These are phyloP conservation scores for Stereocaulon alpinum DNA, from an alignment of 495 filamentous ascomycete species.

Conservation along the genomic window DNA sequence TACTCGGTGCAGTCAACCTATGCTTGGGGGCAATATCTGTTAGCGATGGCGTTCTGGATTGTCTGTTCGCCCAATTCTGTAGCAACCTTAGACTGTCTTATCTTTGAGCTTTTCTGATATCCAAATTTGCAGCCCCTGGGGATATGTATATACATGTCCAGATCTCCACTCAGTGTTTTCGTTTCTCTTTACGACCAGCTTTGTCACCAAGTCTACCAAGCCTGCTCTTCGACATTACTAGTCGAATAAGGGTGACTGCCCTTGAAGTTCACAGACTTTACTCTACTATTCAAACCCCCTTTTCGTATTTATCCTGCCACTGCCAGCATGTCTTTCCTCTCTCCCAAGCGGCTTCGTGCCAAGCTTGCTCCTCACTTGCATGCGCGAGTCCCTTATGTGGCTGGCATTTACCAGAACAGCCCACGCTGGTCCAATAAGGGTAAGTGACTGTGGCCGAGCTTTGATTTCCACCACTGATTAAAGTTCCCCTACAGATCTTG, in stretches of 20 bases:
- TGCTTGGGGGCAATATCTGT: neutral
- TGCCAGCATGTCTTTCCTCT: constrained; percentile 28
- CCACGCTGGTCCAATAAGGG: constrained; percentile 37
- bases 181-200: no score
- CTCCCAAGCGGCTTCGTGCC: constrained; percentile 27
- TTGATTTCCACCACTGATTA: neutral
- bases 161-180: neutral
- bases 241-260: neutral
- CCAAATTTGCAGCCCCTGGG: no score
- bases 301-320: neutral
- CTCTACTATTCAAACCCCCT: neutral
- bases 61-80: neutral
- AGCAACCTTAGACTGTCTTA: neutral
- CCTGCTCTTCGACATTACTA: neutral
- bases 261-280: neutral
- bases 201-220: neutral
- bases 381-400: constrained; percentile 29
- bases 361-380: constrained; percentile 29
- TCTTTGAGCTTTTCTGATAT: neutral
- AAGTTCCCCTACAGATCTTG: constrained; percentile 29
- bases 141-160: constrained; percentile 2
- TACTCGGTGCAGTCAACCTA: neutral
- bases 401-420: constrained; percentile 30
- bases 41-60: constrained; percentile 3
- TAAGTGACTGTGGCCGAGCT: constrained; percentile 7